Conservation (phyloP, 495 filamentous ascomycete species). For the Extremus antarcticus region DNA sequence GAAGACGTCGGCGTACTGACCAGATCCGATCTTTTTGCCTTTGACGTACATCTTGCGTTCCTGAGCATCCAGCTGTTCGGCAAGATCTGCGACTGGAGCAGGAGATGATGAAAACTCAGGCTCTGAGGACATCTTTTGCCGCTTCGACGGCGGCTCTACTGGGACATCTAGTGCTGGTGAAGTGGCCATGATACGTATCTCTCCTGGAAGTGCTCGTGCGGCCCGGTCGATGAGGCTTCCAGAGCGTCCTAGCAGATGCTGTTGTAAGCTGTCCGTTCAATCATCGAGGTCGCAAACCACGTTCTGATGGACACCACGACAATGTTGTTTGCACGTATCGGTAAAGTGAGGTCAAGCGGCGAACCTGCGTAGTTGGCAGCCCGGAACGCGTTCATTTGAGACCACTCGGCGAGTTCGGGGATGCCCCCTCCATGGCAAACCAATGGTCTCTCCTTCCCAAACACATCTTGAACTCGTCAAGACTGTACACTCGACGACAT, state of each 20-base stretch:
- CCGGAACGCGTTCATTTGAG: not conserved
- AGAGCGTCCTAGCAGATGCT: too few species aligned
- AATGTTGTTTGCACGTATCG: too few species aligned
- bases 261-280: too few species aligned
- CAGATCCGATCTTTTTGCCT: slow-evolving; percentile 86
- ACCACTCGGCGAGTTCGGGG: not conserved
- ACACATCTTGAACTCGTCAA: too few species aligned
- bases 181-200: slow-evolving; percentile 10
- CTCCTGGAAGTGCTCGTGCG: too few species aligned
- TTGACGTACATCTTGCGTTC: slow-evolving; percentile 82
- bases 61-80: slow-evolving; percentile 81
- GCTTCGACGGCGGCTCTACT: slow-evolving; percentile 11
- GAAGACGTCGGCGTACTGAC: slow-evolving; percentile 94
- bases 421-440: not conserved
- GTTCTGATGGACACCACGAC: too few species aligned
- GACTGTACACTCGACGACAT: slow-evolving; percentile 4
- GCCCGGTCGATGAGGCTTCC: too few species aligned
- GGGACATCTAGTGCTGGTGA: slow-evolving; percentile 18
- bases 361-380: not conserved
- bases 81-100: slow-evolving; percentile 41
- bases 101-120: not conserved
- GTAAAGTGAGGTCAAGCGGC: too few species aligned
- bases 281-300: too few species aligned
- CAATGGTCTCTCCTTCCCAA: too few species aligned
- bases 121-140: slow-evolving; percentile 6